Base-by-base conservation (phyloP, 2,329 filamentous ascomycete species). In the Alternaria triticimaculans region DNA sequence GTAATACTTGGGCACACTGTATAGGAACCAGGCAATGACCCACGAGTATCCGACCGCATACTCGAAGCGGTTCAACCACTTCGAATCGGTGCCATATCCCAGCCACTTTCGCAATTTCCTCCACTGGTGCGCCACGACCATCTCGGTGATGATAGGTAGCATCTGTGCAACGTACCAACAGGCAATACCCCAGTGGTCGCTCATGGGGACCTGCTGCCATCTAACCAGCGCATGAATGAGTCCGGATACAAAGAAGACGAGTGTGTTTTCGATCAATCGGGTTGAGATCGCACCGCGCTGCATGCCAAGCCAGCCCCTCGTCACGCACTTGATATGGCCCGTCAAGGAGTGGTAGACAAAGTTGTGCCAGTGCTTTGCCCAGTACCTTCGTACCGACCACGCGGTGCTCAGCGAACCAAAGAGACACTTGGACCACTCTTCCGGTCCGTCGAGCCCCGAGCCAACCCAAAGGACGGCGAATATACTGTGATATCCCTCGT, bases 351-450 rank as follows among this genome's bases (percentile, higher is more conserved):
- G 50, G 23, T 68, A 61, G 21, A 73, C 64, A 26, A 60, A 73
- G 15, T 69, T 69, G 46, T 73, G 71, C 71, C 71, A 73, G 43
- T 72, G 70, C 9, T 55, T 49, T 2, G 64, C 60, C 71, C 71
- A 73, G 21, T 70, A 73, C 11, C 60, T 12, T 3, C 71, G 37
- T 3, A 72, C 70, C 6, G 55, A 67, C 41, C 43, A 68, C 11
- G 61, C 58, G 2, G 61, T 55, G 1, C 14, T 14, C 3, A 70
- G 4, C 0, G 45, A 18, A 2, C 69, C 70, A 53, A 67, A 73
- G 5, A 73, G 54, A 1, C 25, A 9, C 23, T 63, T 14, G 0
- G 43, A 44, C 71, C 71, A 73, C 18, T 69, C 64, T 0, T 20
- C 5, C 0, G 70, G 48, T 0, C 3, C 23, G 33, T 73, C 70